These are phyloP conservation scores for Xylaria sp. DNA, from an alignment of 2,329 filamentous ascomycete species.

Conservation along the genomic window DNA sequence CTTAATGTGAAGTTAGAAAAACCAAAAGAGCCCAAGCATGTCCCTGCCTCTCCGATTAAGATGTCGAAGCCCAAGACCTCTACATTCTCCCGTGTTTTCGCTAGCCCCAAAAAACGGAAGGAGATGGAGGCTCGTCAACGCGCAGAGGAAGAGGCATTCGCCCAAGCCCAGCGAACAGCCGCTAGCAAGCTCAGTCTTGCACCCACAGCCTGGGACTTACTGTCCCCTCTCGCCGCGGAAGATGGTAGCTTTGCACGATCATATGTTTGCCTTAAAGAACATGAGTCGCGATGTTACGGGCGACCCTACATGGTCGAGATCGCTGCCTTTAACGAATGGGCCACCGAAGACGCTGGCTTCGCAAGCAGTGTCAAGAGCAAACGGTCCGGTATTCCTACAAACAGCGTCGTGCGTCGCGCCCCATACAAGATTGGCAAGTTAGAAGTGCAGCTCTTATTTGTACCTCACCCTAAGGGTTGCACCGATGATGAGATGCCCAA, in stretches of 20 bases:
- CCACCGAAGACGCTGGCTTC: conserved; percentile 81
- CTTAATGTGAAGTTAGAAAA: conserved; percentile 94
- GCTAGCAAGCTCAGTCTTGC: conserved; percentile 70
- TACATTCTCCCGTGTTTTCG: conserved; percentile 90
- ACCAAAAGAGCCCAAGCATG: conserved; percentile 67
- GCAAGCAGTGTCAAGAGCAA: conserved; percentile 95
- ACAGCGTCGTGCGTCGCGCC: conserved; percentile 79
- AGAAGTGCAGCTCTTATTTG: conserved; percentile 92
- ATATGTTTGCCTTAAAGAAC: conserved; percentile 93
- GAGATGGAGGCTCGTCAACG: conserved; percentile 87
- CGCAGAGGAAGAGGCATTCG: conserved; percentile 81
- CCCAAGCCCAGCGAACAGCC: conserved; percentile 72
- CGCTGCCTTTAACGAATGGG: conserved; percentile 99
- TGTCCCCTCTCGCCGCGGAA: conserved; percentile 86
- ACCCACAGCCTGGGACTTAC: conserved; percentile 83
- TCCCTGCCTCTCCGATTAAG: conserved; percentile 70
- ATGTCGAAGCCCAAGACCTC: conserved; percentile 78
- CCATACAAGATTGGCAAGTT: conserved; percentile 98
- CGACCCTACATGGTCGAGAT: conserved; percentile 89
- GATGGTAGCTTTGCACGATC: conserved; percentile 95
- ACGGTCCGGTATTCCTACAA: conserved; percentile 67
- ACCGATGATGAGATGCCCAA: conserved; percentile 98
- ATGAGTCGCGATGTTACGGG: conserved; percentile 88
- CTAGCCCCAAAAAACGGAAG: conserved; percentile 95
- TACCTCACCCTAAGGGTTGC: conserved; percentile 87